Conservation (phyloP, 352 stramenopile species). For the Plasmopara halstedii region DNA sequence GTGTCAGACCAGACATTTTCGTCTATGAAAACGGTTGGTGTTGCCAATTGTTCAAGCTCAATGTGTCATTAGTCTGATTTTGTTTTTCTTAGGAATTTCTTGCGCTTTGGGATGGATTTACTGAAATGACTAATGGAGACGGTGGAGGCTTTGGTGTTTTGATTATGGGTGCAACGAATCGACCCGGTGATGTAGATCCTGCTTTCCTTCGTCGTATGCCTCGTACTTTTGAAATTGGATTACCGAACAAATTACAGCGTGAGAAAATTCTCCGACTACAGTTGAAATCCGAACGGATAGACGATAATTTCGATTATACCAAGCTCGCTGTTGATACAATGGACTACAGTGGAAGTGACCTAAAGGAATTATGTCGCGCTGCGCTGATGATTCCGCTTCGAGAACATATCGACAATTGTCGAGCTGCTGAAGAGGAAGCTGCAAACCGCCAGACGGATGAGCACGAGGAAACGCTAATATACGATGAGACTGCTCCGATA, state of each 20-base stretch:
- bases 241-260: constrained; percentile 83
- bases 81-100: constrained; percentile 87
- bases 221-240: constrained; percentile 91
- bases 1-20: constrained; percentile 74
- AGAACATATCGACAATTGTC: constrained; percentile 69
- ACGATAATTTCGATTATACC: constrained; percentile 65
- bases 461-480: constrained; percentile 24
- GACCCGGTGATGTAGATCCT: constrained; percentile 85
- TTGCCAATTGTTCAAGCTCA: neutral
- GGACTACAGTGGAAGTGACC: constrained; percentile 94
- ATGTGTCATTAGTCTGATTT: constrained; percentile 5
- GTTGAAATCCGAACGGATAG: constrained; percentile 82
- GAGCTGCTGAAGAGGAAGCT: constrained; percentile 28
- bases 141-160: constrained; percentile 86
- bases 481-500: constrained; percentile 20
- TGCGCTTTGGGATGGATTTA: constrained; percentile 96
- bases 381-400: constrained; percentile 83
- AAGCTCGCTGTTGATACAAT: constrained; percentile 80
- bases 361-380: constrained; percentile 87
- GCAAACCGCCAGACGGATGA: constrained; percentile 19
- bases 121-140: constrained; percentile 60
- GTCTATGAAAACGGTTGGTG: constrained; percentile 78
- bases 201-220: constrained; percentile 95
- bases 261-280: constrained; percentile 93
- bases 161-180: constrained; percentile 96